phyloP scores from a whole-genome alignment of 768 basidiomycete species.

The Lyophyllum decastes region DNA sequence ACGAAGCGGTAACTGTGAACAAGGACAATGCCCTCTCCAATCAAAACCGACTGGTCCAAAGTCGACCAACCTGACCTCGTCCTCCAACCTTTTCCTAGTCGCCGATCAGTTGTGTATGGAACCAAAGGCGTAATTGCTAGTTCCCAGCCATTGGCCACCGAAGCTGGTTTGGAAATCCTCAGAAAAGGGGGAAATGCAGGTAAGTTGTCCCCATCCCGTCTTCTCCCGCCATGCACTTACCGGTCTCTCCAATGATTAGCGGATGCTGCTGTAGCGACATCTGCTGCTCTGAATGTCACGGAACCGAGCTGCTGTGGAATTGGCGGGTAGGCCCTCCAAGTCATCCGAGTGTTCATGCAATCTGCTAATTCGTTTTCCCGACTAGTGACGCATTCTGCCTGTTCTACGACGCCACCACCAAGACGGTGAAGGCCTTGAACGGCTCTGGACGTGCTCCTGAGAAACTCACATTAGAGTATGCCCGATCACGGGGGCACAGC shows the following conservation, averaged over 20 bases:
- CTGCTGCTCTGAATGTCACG: slow-evolving; percentile 90
- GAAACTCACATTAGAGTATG: slow-evolving; percentile 74
- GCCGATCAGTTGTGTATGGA: slow-evolving; percentile 84
- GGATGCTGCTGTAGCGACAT: slow-evolving; percentile 92
- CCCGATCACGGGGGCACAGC: slow-evolving; percentile 66
- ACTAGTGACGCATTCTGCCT: slow-evolving; percentile 87
- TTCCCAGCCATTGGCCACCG: slow-evolving; percentile 88
- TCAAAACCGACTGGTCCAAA: slow-evolving; percentile 53
- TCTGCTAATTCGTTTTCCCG: slow-evolving; percentile 4
- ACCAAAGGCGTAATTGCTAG: slow-evolving; percentile 87
- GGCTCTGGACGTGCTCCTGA: slow-evolving; percentile 89
- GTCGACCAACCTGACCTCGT: slow-evolving; percentile 67
- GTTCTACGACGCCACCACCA: slow-evolving; percentile 84
- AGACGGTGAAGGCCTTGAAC: slow-evolving; percentile 85
- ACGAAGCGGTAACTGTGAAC: background rate
- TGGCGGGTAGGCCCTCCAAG: slow-evolving; percentile 63
- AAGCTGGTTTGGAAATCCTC: slow-evolving; percentile 90
- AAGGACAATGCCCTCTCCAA: slow-evolving; percentile 32
- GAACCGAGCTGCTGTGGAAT: slow-evolving; percentile 91
- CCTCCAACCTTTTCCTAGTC: slow-evolving; percentile 76
- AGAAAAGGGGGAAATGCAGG: slow-evolving; percentile 95
- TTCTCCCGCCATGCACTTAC: background rate
- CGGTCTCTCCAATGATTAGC: slow-evolving; percentile 41
- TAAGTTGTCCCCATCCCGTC: slow-evolving; percentile 29
- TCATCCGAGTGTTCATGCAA: slow-evolving; percentile 13